Evolutionary conservation across 257 asterid species (phyloP), one percentile per base, ranked within the genome.

Genomic region (Orobanche coerulescens): DNA sequence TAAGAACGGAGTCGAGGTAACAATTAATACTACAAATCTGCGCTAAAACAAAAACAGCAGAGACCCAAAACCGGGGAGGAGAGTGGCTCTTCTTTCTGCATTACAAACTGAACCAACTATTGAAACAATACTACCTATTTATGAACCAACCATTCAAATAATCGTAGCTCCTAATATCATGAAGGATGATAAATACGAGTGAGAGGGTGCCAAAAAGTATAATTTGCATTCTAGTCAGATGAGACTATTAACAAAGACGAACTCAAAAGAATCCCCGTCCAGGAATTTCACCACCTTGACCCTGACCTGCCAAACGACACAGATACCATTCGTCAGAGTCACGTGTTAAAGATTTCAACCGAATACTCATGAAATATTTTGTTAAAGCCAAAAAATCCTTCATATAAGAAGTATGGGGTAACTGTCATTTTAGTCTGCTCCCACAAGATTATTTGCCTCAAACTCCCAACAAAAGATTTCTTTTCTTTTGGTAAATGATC

Each of bases 241-340:
- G 16, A 40, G 62, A 63, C 40, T 61, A 57, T 60, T 25, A 72
- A 49, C 64, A 64, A 71, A 62, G n/a, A n/a, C n/a, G 63, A 62
- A 59, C 74, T 48, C 59, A 20, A 61, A 61, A 76, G 63, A 42
- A 26, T 1, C 22, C 59, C 59, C 49, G 62, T 47, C 57, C 14
- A 58, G 53, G 50, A 50, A 19, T 66, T 53, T 86, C 75, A 86
- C 95, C 95, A 86, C 77, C 81, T 73, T 15, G 83, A 69, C 48
- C 77, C 58, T 15, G 87, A 71, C 88, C 95, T 86, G 88, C 82
- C 70, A 79, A 59, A 56, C 50, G 26, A 58, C 49, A 66, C n/a
- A 2, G 62, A 65, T 33, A 24, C 58, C 11, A 43, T 3, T 20
- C n/a, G 55, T 75, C 9, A 72, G 2, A 20, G 33, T 49, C 62